These are phyloP conservation scores for Colletotrichum sp. DNA, from an alignment of 2,329 filamentous ascomycete species.

Conservation along the genomic window DNA sequence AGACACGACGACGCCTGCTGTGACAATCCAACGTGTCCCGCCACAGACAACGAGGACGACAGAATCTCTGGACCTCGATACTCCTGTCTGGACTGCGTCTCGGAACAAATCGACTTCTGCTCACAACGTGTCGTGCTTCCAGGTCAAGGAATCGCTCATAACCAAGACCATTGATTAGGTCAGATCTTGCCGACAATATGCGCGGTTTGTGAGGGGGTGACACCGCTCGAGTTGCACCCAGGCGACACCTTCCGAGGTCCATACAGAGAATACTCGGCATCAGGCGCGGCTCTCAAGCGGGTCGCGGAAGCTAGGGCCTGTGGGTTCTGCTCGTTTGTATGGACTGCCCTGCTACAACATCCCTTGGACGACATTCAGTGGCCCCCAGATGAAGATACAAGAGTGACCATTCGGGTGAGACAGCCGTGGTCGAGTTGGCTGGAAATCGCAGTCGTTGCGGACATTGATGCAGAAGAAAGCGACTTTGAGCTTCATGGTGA, in stretches of 20 bases:
- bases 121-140: fast-evolving
- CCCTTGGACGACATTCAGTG: not conserved
- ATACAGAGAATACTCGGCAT: not conserved
- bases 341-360: not conserved
- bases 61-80: not conserved
- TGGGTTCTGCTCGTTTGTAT: not conserved
- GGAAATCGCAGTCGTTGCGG: not conserved
- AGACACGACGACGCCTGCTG: not conserved
- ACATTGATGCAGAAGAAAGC: fast-evolving
- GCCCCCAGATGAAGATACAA: not conserved
- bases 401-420: not conserved
- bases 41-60: not conserved
- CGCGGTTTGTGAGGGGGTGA: not conserved
- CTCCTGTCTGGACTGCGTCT: not conserved
- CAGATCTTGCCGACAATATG: not conserved
- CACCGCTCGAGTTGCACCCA: fast-evolving
- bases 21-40: not conserved
- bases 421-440: not conserved
- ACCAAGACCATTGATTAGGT: not conserved
- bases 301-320: not conserved
- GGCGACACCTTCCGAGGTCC: not conserved
- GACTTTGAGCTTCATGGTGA: not conserved
- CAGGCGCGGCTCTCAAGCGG: not conserved
- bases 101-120: not conserved
- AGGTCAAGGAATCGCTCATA: not conserved